Base-by-base conservation (phyloP, 805 yeast species). In the Kodamaea nitidulidarum region DNA sequence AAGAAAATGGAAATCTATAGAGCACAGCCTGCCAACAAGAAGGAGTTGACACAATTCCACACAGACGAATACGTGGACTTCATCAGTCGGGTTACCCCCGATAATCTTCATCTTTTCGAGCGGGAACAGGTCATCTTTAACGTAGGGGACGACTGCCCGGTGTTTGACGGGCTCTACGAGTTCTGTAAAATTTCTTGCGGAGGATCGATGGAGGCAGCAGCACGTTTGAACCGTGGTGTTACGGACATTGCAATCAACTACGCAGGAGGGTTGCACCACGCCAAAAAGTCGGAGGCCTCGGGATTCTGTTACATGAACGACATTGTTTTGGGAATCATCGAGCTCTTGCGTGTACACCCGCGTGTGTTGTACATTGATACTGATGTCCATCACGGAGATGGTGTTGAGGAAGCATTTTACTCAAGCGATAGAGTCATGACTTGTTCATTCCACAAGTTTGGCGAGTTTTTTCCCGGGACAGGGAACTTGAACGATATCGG, bases 371-470 rank as follows among this genome's bases (percentile, higher is more conserved):
- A 55, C 42, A 52, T 55, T 10, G 60, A 55, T 34, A 54, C 53
- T n/a, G 60, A 55, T 26, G 57, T 55, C 20, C 60, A 55, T 36
- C 60, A 55, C 32, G 60, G 60, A 4, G 60, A 55, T 32, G 60
- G 58, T 5, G 60, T 55, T 14, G 58, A 55, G 45, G 58, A 54
- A 31, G 60, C 60, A 9, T 55, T 55, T 17, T 54, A 54, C 44
- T 49, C 56, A 20, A 54, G 51, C 10, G 58, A 55, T 45, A 39
- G 59, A n/a, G 60, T 55, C 35, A 55, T 54, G 59, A 52, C 58
- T 11, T 50, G 54, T 32, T 53, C 58, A 24, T 54, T 55, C 43
- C 60, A 55, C 38, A 54, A 54, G 42, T 54, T 52, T 35, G 60
- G 59, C 0, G 60, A 54, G 45, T 55, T 55, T 30, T 55, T 55